These are phyloP conservation scores for Vaccinium darrowii DNA, from an alignment of 148 eudicot species.

Conservation along the genomic window DNA sequence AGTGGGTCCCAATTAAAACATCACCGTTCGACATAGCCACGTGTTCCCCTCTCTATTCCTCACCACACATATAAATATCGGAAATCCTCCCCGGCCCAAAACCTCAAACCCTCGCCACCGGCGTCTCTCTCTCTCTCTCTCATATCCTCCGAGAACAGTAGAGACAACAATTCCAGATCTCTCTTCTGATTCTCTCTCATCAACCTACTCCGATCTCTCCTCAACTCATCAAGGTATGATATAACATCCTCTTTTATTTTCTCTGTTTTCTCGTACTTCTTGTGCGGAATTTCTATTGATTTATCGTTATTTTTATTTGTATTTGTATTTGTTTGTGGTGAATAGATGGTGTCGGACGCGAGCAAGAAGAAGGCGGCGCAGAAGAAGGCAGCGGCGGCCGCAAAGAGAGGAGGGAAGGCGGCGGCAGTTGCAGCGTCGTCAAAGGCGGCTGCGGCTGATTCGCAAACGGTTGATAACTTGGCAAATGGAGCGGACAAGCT, in stretches of 20 bases:
- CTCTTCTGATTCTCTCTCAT: not conserved
- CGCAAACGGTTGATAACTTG: conserved; percentile 41
- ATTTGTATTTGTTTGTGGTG: not conserved
- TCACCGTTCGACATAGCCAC: not conserved
- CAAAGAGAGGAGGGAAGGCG: conserved; percentile 84
- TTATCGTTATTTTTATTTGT: not conserved
- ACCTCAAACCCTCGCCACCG: conserved; percentile 1
- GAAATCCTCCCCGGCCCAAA: not conserved
- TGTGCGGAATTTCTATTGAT: not conserved
- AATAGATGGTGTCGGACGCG: conserved; percentile 95
- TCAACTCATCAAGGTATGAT: not conserved
- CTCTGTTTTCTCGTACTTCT: not conserved
- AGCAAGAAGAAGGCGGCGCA: conserved; percentile 98
- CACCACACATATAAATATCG: not conserved
- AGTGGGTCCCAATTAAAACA: not conserved
- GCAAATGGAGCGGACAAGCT: conserved; percentile 47
- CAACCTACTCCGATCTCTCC: not conserved
- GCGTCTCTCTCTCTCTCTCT: too few relatives aligned
- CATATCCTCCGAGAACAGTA: not conserved
- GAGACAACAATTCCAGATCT: not conserved
- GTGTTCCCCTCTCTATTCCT: not conserved
- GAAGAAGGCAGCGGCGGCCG: conserved; percentile 98
- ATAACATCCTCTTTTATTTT: not conserved
- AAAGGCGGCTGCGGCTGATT: conserved; percentile 31
- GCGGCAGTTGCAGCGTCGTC: conserved; percentile 49